Evolutionary conservation across 352 stramenopile species (phyloP).

Genomic region (Saprolegnia diclina): DNA sequence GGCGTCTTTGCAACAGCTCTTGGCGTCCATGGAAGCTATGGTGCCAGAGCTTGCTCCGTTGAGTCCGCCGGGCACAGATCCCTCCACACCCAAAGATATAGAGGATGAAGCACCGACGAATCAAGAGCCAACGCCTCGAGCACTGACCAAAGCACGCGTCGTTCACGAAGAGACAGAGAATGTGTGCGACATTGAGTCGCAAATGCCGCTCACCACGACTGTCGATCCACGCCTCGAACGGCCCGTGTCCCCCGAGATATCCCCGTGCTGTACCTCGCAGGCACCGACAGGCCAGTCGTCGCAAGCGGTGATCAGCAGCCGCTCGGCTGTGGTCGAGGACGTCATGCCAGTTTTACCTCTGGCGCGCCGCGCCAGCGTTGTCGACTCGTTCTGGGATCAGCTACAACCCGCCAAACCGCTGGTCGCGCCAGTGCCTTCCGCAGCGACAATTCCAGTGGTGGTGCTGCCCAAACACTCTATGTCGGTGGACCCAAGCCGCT

Average conservation of each 20-base stretch:
- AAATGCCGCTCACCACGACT: too few relatives aligned
- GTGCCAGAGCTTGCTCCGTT: background rate
- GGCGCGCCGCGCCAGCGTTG: background rate
- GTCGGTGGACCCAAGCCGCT: background rate
- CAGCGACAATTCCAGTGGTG: background rate
- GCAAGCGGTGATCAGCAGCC: background rate
- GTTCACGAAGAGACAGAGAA: too few relatives aligned
- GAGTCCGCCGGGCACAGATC: background rate
- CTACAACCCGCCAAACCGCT: background rate
- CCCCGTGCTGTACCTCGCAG: too few relatives aligned
- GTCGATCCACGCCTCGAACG: too few relatives aligned
- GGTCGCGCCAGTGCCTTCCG: background rate
- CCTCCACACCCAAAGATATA: background rate
- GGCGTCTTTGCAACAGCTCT: background rate
- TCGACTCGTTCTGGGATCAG: slow-evolving; percentile 1
- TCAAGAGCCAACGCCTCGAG: background rate
- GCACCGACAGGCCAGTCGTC: background rate
- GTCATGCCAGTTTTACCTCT: too few relatives aligned
- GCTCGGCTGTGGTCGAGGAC: background rate
- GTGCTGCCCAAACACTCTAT: slow-evolving; percentile 17
- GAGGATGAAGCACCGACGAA: background rate
- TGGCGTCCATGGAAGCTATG: slow-evolving; percentile 4
- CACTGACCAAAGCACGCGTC: too few relatives aligned
- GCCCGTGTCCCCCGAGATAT: too few relatives aligned
- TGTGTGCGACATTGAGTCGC: too few relatives aligned